Base-by-base conservation (phyloP, 768 basidiomycete species). In the Exidia glandulosa region DNA sequence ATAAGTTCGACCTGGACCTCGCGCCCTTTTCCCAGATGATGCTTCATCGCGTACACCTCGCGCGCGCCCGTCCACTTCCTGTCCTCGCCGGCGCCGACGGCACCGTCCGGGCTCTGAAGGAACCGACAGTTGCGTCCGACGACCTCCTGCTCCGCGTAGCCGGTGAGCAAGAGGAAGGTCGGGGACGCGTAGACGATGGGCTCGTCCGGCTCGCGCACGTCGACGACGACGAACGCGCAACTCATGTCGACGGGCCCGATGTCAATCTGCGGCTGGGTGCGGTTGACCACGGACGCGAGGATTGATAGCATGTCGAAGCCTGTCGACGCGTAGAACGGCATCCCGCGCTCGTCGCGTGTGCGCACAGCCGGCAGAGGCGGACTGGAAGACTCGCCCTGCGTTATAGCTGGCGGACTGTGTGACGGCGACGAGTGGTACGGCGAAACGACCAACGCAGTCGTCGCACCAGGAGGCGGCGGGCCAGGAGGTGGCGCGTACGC, bases 121-220 rank as follows among this genome's bases (percentile, higher is more conserved):
- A 92, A 94, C 30, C 90, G 86, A 68, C 96, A 99, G 73, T 96
- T 98, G 41, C 86, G 77, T 13, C 94, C 93, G 13, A 96, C 68
- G 60, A 96, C 82, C 68, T 96, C 92, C 48, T 75, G 68, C 61
- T 88, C 85, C 1, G 67, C 59, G 67, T 93, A 93, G 2, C 88
- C 88, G 0, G 89, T 92, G 48, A 93, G 77, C 14, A 76, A 72
- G 69, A 79, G 84, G 69, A 99, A 99, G 1, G 82, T 81, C 16
- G 90, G 90, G 2, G 87, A 90, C 60, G 90, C 93, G 66, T 96
- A 97, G 3, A 97, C 85, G 69, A 98, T 87, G 14, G 95, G 92
- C 32, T 76, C 75, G 70, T 99, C 96, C 63, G 82, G 81, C 59
- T 88, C 76, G 4, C 88, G 81, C 27, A 86, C 81, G 69, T 99